Evolutionary conservation across 1,284 basidiomycete species (phyloP).

Genomic region (Moniliella sp.): DNA sequence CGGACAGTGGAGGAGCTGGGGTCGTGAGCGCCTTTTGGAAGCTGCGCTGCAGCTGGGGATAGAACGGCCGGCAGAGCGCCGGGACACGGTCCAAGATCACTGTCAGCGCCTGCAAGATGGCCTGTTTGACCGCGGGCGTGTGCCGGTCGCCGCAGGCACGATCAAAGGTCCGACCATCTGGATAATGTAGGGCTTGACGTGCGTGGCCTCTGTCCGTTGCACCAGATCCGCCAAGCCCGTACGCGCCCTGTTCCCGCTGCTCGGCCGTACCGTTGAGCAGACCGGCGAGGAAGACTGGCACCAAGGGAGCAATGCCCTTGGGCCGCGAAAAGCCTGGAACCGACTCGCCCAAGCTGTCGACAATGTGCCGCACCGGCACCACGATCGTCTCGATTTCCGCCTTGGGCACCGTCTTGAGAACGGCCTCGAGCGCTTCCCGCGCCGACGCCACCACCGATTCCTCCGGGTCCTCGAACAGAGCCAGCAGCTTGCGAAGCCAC

Average conservation of each 20-base stretch:
- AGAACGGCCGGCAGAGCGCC: constrained; percentile 81
- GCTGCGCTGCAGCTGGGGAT: constrained; percentile 85
- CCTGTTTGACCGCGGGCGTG: constrained; percentile 25
- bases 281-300: constrained; percentile 73
- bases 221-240: constrained; percentile 81
- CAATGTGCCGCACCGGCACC: constrained; percentile 55
- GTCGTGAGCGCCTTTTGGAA: constrained; percentile 85
- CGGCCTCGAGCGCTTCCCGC: constrained; percentile 60
- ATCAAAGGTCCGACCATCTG: constrained; percentile 65
- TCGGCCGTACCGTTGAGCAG: constrained; percentile 38
- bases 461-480: constrained; percentile 59
- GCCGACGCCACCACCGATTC: constrained; percentile 58
- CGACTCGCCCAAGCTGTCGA: constrained; percentile 57
- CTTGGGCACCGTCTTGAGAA: constrained; percentile 75
- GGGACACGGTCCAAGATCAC: constrained; percentile 44
- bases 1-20: constrained; percentile 57
- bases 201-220: constrained; percentile 61
- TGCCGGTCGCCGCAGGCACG: constrained; percentile 32
- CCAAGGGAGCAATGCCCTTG: constrained; percentile 67
- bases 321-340: constrained; percentile 73
- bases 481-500: constrained; percentile 80
- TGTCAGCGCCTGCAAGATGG: constrained; percentile 23
- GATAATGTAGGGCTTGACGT: constrained; percentile 74
- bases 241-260: constrained; percentile 64
- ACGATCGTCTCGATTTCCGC: constrained; percentile 55